Percentiles rank a stretch among this genome's conserved stretches.
Evolutionary conservation across 169 alveolate species (phyloP).

Genomic region (Perkinsus chesapeaki): DNA sequence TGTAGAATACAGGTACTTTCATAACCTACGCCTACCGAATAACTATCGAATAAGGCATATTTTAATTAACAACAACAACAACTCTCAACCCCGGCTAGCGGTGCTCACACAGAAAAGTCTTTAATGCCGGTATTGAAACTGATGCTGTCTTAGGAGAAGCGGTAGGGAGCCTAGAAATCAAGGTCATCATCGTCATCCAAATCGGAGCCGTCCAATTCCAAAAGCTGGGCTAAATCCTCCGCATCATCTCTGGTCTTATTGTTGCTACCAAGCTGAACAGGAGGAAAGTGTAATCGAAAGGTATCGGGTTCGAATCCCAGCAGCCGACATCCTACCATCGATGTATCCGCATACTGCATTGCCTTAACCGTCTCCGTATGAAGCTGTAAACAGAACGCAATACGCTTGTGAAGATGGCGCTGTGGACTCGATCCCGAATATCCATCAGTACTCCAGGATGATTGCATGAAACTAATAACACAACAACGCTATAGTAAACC

Average conservation of each 20-base stretch:
- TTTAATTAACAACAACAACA: too few species aligned
- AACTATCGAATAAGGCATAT: too few species aligned
- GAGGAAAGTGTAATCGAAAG: background rate
- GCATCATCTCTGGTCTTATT: background rate
- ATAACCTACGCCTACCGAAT: too few species aligned
- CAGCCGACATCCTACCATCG: background rate
- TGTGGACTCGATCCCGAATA: slow-evolving; percentile 17
- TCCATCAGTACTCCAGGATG: background rate
- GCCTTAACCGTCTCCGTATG: slow-evolving; percentile 82
- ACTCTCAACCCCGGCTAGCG: too few species aligned
- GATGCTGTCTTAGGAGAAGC: too few species aligned
- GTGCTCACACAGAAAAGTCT: too few species aligned
- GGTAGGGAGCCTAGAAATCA: too few species aligned
- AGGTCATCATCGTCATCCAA: too few species aligned
- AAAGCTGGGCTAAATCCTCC: background rate
- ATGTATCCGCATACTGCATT: background rate
- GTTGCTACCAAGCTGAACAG: background rate
- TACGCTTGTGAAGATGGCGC: slow-evolving; percentile 77
- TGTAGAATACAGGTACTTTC: too few species aligned
- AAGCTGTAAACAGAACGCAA: slow-evolving; percentile 80
- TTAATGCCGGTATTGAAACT: too few species aligned
- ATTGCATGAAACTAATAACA: background rate
- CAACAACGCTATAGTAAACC: background rate
- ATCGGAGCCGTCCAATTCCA: background rate
- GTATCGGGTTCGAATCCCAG: background rate